Base-by-base conservation (phyloP, 2,329 filamentous ascomycete species). In the Paraphaeosphaeria sporulosa region DNA sequence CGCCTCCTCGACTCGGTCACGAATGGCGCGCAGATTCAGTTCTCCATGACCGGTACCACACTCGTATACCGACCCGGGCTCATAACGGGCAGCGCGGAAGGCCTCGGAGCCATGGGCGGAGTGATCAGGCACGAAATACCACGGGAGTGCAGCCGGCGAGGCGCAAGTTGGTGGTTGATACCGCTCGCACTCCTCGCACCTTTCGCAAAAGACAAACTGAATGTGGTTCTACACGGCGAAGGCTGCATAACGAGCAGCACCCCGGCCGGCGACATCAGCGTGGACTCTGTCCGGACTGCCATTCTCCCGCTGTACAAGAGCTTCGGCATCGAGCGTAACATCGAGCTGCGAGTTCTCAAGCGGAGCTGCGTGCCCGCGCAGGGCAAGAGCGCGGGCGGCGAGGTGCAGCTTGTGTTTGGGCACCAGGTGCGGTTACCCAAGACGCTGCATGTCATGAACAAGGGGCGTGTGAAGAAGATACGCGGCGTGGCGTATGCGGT, bases 21-120 rank as follows among this genome's bases (percentile, higher is more conserved):
- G 73, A 99, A 99, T 83, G 95, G 95, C 80, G 92, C 91, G 59
- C 89, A 91, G 58, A 93, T 98, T 81, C 94, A 97, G 73, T 97
- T 99, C 69, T 97, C 93, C 12, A 95, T 96, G 81, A 97, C 93
- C 1, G 95, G 95, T 75, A 98, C 95, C 0, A 94, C 93, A 1
- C 87, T 99, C 58, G 90, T 94, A 40, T 99, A 96, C 81, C 90
- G 92, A 66, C 95, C 95, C 0, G 95, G 95, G 38, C 84, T 99
- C 43, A 96, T 99, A 71, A 95, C 93, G 0, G 95, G 95, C 63
- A 90, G 89, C 49, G 88, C 91, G 25, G 84, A 91, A 21, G 93
- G 92, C 19, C 85, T 89, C 52, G 92, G 92, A 70, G 89, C 91
- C 40, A 83, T 86, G 49, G 86, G 77, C 60, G 91, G 94, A 69